Conservation (phyloP, 257 asterid species). For the Plectranthus barbatus region DNA sequence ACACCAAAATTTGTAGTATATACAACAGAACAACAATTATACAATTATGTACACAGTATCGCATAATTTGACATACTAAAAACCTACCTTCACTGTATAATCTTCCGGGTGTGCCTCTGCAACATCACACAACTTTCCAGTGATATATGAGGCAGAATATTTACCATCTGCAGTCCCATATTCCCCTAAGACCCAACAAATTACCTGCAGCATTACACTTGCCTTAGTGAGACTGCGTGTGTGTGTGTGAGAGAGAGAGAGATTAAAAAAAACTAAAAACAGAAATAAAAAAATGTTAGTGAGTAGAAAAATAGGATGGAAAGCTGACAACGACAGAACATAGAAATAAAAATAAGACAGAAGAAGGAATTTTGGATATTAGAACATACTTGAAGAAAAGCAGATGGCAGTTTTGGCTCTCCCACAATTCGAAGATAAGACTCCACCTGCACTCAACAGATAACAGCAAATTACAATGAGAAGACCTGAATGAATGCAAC, state of each 20-base stretch:
- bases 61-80: slow-evolving; percentile 8
- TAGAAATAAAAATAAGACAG: background rate
- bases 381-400: slow-evolving; percentile 77
- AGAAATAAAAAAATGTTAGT: background rate
- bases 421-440: slow-evolving; percentile 82
- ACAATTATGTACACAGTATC: background rate
- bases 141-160: slow-evolving; percentile 83
- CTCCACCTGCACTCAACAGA: slow-evolving; percentile 68
- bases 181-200: slow-evolving; percentile 99
- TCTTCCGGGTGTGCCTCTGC: slow-evolving; percentile 93
- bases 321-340: slow-evolving; percentile 3
- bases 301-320: background rate
- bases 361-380: slow-evolving; percentile 7
- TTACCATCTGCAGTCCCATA: slow-evolving; percentile 92
- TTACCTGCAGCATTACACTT: slow-evolving; percentile 44
- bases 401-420: slow-evolving; percentile 92
- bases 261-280: background rate
- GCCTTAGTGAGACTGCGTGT: too few species aligned
- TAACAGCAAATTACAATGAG: slow-evolving; percentile 14
- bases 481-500: slow-evolving; percentile 7
- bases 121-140: slow-evolving; percentile 85
- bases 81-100: slow-evolving; percentile 76
- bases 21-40: too few species aligned
- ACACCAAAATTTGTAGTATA: too few species aligned
- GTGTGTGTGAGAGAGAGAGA: background rate